Percentiles rank a stretch among this genome's conserved stretches.
phyloP scores from a whole-genome alignment of 371 early-diverging fungal species.

The Saksenaea oblongispora region DNA sequence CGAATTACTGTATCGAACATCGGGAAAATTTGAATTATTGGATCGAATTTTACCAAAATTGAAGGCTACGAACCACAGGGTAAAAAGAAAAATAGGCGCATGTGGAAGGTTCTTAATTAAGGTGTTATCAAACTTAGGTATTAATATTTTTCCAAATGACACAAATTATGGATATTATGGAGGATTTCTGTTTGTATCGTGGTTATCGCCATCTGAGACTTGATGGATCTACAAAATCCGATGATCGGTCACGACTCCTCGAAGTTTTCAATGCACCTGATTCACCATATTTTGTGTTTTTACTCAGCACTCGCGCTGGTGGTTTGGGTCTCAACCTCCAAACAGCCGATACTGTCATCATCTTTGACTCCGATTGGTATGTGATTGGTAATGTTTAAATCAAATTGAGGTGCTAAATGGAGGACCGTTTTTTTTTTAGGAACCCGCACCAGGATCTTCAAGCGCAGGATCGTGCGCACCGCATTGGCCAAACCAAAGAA shows the following conservation, averaged over 20 bases:
- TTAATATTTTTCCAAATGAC: slow-evolving; percentile 99
- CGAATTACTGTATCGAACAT: slow-evolving; percentile 70
- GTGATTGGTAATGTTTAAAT: not conserved
- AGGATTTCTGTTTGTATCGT: slow-evolving; percentile 87
- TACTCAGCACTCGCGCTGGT: slow-evolving; percentile 99
- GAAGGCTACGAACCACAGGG: slow-evolving; percentile 84
- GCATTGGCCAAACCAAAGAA: slow-evolving; percentile 99
- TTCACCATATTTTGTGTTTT: slow-evolving; percentile 89
- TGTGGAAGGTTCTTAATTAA: not conserved
- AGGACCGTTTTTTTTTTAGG: slow-evolving; percentile 28
- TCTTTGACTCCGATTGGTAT: slow-evolving; percentile 99
- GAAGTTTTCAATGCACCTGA: slow-evolving; percentile 83
- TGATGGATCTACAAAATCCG: slow-evolving; percentile 95
- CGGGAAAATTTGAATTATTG: slow-evolving; percentile 98
- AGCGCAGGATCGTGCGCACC: slow-evolving; percentile 99
- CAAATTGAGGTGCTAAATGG: slow-evolving; percentile 13
- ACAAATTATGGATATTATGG: slow-evolving; percentile 96
- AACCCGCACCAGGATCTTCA: slow-evolving; percentile 99
- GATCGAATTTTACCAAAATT: slow-evolving; percentile 96
- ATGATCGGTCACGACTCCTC: slow-evolving; percentile 86
- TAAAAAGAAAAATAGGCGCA: slow-evolving; percentile 18
- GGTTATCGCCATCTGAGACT: slow-evolving; percentile 86
- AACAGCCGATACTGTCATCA: slow-evolving; percentile 99
- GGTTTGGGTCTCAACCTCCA: slow-evolving; percentile 99
- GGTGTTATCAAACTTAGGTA: slow-evolving; percentile 35